phyloP scores from a whole-genome alignment of 2,329 filamentous ascomycete species.

The Fusarium goolgardi region DNA sequence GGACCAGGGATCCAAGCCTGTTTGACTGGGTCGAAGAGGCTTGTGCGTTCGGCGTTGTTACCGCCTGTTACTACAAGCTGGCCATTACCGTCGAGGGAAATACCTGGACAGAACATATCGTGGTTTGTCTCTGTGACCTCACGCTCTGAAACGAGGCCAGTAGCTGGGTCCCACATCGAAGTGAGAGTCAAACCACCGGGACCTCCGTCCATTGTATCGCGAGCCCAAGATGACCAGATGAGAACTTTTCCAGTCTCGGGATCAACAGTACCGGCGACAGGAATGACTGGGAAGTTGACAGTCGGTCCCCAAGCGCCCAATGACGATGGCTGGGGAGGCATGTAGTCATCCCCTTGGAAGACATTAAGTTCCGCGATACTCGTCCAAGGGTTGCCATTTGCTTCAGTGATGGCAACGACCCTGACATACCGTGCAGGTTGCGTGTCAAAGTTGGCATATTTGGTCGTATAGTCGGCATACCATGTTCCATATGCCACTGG shows the following conservation, averaged over 20 bases:
- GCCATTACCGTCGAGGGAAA: constrained; percentile 61
- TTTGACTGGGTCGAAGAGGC: constrained; percentile 55
- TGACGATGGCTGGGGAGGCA: background rate
- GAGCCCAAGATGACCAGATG: constrained; percentile 29
- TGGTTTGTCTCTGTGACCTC: constrained; percentile 57
- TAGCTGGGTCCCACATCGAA: constrained; percentile 28
- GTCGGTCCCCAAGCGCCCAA: constrained; percentile 31
- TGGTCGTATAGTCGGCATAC: constrained; percentile 23
- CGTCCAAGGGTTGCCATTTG: constrained; percentile 11
- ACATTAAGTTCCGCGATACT: constrained; percentile 33
- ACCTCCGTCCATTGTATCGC: constrained; percentile 21
- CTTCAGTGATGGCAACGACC: constrained; percentile 19
- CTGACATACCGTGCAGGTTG: constrained; percentile 16
- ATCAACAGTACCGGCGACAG: constrained; percentile 30
- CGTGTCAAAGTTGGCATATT: constrained; percentile 36
- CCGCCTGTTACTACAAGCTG: constrained; percentile 66
- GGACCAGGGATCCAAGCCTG: constrained; percentile 15
- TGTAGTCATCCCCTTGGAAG: constrained; percentile 21
- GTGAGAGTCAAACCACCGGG: constrained; percentile 21
- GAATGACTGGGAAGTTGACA: constrained; percentile 33
- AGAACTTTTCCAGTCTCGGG: constrained; percentile 17
- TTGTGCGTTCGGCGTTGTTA: constrained; percentile 60
- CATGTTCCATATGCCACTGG: constrained; percentile 33
- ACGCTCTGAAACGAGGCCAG: constrained; percentile 17
- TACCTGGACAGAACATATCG: constrained; percentile 69